Conservation (phyloP, 805 yeast species). For the Schwanniomyces occidentalis region DNA sequence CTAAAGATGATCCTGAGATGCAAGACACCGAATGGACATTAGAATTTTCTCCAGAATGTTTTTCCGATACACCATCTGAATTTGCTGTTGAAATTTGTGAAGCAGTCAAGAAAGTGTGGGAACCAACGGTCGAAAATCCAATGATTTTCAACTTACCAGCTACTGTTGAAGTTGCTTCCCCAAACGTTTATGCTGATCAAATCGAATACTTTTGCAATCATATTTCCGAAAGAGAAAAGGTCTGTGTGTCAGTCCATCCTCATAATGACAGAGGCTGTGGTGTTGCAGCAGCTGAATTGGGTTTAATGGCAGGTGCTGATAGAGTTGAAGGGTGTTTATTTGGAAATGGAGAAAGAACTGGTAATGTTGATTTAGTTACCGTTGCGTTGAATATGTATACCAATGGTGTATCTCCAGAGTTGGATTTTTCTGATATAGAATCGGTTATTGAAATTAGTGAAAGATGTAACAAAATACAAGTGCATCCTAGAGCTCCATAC, state of each 20-base stretch:
- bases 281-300: conserved; percentile 79
- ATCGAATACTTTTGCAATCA: conserved; percentile 70
- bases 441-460: conserved; percentile 68
- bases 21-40: conserved; percentile 66
- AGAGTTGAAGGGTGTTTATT: conserved; percentile 82
- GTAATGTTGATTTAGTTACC: conserved; percentile 77
- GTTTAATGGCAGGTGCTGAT: conserved; percentile 80
- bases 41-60: conserved; percentile 79
- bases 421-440: conserved; percentile 71
- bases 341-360: conserved; percentile 85
- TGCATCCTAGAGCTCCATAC: conserved; percentile 75
- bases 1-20: conserved; percentile 71
- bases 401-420: conserved; percentile 69
- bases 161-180: conserved; percentile 75
- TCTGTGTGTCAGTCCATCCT: conserved; percentile 68
- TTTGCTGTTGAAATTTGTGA: conserved; percentile 77
- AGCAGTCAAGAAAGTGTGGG: conserved; percentile 79
- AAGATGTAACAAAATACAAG: conserved; percentile 75
- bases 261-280: conserved; percentile 85
- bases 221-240: conserved; percentile 70
- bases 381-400: conserved; percentile 78
- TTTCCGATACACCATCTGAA: conserved; percentile 72
- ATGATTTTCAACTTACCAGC: conserved; percentile 80
- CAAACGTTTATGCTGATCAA: conserved; percentile 79
- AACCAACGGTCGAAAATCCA: conserved; percentile 71